These are phyloP conservation scores for Vickermania spadyakhi DNA, from an alignment of 208 protist species.

Conservation along the genomic window DNA sequence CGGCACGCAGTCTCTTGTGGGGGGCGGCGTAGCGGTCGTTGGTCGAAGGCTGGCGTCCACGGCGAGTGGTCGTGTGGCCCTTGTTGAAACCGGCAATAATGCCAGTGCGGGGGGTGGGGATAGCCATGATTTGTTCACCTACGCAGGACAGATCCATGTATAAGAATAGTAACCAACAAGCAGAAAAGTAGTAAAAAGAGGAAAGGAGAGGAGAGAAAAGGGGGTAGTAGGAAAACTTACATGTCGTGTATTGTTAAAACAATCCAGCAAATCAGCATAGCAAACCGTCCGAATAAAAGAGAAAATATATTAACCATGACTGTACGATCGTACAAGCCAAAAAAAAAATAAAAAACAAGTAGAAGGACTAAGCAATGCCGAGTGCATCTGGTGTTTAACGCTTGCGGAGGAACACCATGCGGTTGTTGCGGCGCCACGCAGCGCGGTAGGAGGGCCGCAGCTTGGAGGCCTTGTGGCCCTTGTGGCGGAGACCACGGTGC, in stretches of 20 bases:
- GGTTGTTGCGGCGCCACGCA: conserved; percentile 98
- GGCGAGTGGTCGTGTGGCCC: conserved; percentile 85
- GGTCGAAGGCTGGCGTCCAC: conserved; percentile 54
- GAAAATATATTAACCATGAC: too few relatives aligned
- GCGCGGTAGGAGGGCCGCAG: conserved; percentile 93
- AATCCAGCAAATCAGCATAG: too few relatives aligned
- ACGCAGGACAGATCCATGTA: too few relatives aligned
- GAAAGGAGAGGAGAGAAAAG: neutral
- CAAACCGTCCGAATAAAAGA: too few relatives aligned
- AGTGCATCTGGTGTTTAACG: conserved; percentile 30
- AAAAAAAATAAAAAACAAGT: neutral
- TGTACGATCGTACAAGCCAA: too few relatives aligned
- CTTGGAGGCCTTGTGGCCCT: conserved; percentile 94
- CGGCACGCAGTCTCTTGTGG: conserved; percentile 86
- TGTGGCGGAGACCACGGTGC: conserved; percentile 94
- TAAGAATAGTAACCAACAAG: too few relatives aligned
- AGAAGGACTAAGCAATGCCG: neutral
- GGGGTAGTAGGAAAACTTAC: neutral
- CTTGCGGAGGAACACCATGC: conserved; percentile 89
- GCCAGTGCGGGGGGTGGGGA: conserved; percentile 71
- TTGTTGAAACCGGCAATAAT: conserved; percentile 92
- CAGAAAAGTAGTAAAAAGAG: too few relatives aligned
- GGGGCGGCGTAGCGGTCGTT: conserved; percentile 79
- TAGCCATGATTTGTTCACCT: conserved; percentile 24
- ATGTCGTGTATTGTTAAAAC: too few relatives aligned